Conservation (phyloP, 2,329 filamentous ascomycete genomes). For the Aspergillus hortae region DNA sequence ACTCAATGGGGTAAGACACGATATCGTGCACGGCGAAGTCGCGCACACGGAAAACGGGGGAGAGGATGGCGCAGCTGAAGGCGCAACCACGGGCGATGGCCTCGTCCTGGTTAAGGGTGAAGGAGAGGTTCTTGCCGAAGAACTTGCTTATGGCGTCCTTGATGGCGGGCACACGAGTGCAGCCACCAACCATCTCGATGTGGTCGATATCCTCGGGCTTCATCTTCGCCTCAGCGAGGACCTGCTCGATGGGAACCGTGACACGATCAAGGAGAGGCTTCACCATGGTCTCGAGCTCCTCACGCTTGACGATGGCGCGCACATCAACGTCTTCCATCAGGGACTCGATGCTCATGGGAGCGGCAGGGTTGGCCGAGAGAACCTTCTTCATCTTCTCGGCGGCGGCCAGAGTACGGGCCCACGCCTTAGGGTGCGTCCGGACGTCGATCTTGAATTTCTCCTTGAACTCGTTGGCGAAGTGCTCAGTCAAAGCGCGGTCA, state of each 20-base stretch:
- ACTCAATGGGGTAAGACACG: slow-evolving; percentile 96
- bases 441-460: slow-evolving; percentile 98
- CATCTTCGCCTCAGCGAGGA: slow-evolving; percentile 88
- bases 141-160: slow-evolving; percentile 87
- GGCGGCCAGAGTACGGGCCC: slow-evolving; percentile 78
- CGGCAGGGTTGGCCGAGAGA: slow-evolving; percentile 87
- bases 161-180: slow-evolving; percentile 86
- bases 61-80: slow-evolving; percentile 96
- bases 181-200: slow-evolving; percentile 91
- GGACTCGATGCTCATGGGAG: slow-evolving; percentile 93
- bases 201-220: slow-evolving; percentile 87
- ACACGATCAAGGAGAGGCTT: slow-evolving; percentile 75
- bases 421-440: slow-evolving; percentile 81
- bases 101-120: slow-evolving; percentile 97
- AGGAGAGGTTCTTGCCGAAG: slow-evolving; percentile 90
- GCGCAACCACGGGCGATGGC: slow-evolving; percentile 92
- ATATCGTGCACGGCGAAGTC: slow-evolving; percentile 98
- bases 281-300: slow-evolving; percentile 89
- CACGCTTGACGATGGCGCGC: slow-evolving; percentile 79
- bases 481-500: slow-evolving; percentile 89
- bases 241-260: slow-evolving; percentile 77
- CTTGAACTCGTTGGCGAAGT: slow-evolving; percentile 94
- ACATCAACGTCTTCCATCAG: slow-evolving; percentile 98
- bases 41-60: slow-evolving; percentile 95
- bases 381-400: slow-evolving; percentile 99